Evolutionary conservation across 164 flowering plant species (phyloP).

Genomic region (Aristolochia californica): DNA sequence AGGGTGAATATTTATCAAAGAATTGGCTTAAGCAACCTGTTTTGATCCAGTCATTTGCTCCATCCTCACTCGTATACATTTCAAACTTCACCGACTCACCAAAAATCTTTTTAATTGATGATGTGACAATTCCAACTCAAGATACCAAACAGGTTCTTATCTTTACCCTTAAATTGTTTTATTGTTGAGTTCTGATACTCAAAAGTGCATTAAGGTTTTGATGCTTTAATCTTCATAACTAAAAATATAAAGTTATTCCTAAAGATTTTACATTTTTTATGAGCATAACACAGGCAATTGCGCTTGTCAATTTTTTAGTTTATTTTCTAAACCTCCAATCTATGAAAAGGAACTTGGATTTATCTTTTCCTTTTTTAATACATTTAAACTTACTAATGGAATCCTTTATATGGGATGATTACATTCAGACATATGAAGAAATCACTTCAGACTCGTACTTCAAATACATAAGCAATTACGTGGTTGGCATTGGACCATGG

Average conservation of each 20-base stretch:
- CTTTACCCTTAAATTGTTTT: neutral
- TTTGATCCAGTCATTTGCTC: conserved; percentile 96
- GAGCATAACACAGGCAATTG: too few relatives aligned
- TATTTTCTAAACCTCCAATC: too few relatives aligned
- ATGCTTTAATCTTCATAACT: too few relatives aligned
- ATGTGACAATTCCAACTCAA: conserved; percentile 52
- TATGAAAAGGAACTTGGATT: too few relatives aligned
- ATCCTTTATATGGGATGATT: neutral
- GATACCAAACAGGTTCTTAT: conserved; percentile 85
- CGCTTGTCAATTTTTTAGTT: too few relatives aligned
- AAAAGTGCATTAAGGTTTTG: too few relatives aligned
- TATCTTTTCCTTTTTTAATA: neutral
- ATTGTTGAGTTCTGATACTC: neutral
- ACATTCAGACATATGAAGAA: conserved; percentile 70
- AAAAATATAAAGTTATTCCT: too few relatives aligned
- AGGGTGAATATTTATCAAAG: conserved; percentile 79
- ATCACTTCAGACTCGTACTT: conserved; percentile 80
- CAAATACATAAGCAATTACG: conserved; percentile 68
- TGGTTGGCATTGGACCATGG: conserved; percentile 95
- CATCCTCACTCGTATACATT: conserved; percentile 65
- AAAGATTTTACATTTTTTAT: too few relatives aligned
- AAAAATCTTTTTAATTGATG: conserved; percentile 80
- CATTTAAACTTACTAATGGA: conserved; percentile 1
- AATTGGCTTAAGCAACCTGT: conserved; percentile 84
- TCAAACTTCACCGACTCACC: conserved; percentile 76